phyloP scores from a whole-genome alignment of 768 basidiomycete genomes.

The Neoboletus magnificus region DNA sequence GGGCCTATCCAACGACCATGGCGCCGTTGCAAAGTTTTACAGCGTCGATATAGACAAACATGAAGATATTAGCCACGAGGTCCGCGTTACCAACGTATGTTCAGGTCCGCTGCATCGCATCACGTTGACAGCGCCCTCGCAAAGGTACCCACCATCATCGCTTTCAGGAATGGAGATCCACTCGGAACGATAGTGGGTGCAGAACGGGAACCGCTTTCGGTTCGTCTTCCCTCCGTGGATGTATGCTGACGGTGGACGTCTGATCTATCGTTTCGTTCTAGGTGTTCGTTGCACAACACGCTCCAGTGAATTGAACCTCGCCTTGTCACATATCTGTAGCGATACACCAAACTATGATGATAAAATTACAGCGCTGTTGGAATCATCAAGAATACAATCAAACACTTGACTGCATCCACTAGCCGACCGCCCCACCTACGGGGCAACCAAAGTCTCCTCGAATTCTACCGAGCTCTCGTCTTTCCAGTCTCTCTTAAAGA shows the following conservation, averaged over 20 bases:
- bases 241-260: background rate
- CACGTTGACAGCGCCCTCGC: background rate
- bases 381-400: background rate
- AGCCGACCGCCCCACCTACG: conserved; percentile 33
- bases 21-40: background rate
- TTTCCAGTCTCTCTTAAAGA: conserved; percentile 42
- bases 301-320: background rate
- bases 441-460: conserved; percentile 61
- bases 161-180: background rate
- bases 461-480: conserved; percentile 40
- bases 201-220: background rate
- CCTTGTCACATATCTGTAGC: background rate
- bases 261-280: background rate
- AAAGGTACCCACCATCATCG: conserved; percentile 2
- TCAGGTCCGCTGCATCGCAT: background rate
- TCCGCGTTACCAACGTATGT: conserved; percentile 1
- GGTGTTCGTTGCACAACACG: conserved; percentile 1
- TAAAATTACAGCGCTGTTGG: background rate
- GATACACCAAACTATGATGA: background rate
- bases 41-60: conserved; percentile 35
- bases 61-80: conserved; percentile 4
- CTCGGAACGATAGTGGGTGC: background rate
- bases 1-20: background rate
- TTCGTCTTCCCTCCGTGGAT: background rate
- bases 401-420: background rate